A percentile compares a stretch with the other conserved stretches of the same genome.
phyloP scores from a whole-genome alignment of 2,329 filamentous ascomycete genomes.

The Scytalidium lignicola region DNA sequence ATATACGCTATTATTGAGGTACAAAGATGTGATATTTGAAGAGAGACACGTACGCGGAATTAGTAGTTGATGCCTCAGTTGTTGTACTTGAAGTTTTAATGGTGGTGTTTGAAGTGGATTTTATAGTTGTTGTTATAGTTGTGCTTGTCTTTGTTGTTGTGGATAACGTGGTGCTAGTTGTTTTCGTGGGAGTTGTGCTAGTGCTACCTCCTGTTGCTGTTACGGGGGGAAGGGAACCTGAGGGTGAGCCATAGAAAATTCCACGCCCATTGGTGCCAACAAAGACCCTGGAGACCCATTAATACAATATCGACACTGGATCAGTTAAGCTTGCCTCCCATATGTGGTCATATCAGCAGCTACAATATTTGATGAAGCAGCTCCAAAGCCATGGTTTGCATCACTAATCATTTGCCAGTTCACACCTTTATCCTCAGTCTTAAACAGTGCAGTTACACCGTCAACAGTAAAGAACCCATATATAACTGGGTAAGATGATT shows the following conservation, averaged over 20 bases:
- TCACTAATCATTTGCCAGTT: slow-evolving; percentile 27
- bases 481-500: slow-evolving; percentile 17
- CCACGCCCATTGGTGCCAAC: slow-evolving; percentile 30
- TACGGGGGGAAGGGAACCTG: slow-evolving; percentile 18
- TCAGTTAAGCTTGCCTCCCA: slow-evolving; percentile 10
- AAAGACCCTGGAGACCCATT: slow-evolving; percentile 16
- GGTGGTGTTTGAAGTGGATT: slow-evolving; percentile 1
- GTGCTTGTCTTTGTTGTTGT: slow-evolving; percentile 4
- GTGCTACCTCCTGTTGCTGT: slow-evolving; percentile 16
- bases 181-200: slow-evolving; percentile 3
- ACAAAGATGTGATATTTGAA: neutral
- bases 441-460: slow-evolving; percentile 18
- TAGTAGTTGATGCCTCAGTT: neutral
- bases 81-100: neutral
- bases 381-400: slow-evolving; percentile 21
- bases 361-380: slow-evolving; percentile 21
- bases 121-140: slow-evolving; percentile 3
- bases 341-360: slow-evolving; percentile 23
- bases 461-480: slow-evolving; percentile 25
- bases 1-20: neutral
- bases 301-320: neutral
- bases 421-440: slow-evolving; percentile 22
- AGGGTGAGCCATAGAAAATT: slow-evolving; percentile 26
- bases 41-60: neutral
- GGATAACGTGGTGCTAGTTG: slow-evolving; percentile 1